These are phyloP conservation scores for Mycena indigotica DNA, from an alignment of 768 basidiomycete genomes.

Conservation along the genomic window DNA sequence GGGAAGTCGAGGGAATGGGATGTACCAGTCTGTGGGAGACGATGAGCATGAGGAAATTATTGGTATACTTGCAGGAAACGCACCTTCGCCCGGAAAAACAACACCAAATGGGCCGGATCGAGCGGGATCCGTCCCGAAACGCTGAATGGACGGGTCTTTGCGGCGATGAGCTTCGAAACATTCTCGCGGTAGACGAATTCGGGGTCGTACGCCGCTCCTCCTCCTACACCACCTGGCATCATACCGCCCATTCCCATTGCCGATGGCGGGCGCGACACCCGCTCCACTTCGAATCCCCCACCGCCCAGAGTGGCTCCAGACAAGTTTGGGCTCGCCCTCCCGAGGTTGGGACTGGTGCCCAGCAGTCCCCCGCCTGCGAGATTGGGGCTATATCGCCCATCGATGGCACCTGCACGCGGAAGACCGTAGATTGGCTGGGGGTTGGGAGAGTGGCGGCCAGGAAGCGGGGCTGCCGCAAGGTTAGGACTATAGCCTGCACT, in stretches of 20 bases:
- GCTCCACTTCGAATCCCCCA: conserved; percentile 17
- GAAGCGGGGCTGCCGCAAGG: too few species aligned
- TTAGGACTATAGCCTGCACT: neutral
- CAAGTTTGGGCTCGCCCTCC: conserved; percentile 18
- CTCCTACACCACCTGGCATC: conserved; percentile 2
- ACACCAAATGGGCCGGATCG: conserved; percentile 63
- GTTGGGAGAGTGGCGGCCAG: neutral
- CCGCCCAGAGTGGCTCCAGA: neutral
- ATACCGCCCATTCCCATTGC: conserved; percentile 35
- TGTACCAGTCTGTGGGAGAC: conserved; percentile 60
- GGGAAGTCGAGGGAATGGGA: conserved; percentile 83
- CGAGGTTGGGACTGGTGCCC: neutral
- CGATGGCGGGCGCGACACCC: conserved; percentile 24
- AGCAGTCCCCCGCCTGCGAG: neutral
- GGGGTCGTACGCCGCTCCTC: conserved; percentile 42
- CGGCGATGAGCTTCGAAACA: conserved; percentile 55
- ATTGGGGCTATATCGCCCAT: neutral
- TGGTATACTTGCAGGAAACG: conserved; percentile 20
- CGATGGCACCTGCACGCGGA: neutral
- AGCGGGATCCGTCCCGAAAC: conserved; percentile 70
- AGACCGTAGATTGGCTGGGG: neutral
- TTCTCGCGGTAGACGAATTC: conserved; percentile 57
- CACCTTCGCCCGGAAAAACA: conserved; percentile 83
- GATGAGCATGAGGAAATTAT: conserved; percentile 4
- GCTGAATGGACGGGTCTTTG: conserved; percentile 64